Conservation (phyloP, 2,329 filamentous ascomycete species). For the Dothidotthia symphoricarpi region DNA sequence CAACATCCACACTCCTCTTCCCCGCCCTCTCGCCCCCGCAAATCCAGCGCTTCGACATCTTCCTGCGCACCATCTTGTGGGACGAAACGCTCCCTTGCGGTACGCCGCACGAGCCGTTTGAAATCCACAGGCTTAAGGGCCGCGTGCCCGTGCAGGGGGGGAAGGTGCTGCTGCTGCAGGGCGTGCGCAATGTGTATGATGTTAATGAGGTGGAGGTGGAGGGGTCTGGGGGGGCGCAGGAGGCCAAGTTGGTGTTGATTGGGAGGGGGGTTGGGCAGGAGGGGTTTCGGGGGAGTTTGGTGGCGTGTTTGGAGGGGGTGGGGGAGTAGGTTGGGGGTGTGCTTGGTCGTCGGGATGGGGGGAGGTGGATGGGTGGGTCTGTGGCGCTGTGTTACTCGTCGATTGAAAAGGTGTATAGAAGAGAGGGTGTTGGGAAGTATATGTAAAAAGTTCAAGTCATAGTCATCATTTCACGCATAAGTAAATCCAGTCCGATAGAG, state of each 20-base stretch:
- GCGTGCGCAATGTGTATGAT: slow-evolving; percentile 91
- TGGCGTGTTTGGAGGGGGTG: slow-evolving; percentile 1
- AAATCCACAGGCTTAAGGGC: slow-evolving; percentile 87
- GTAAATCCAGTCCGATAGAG: too few species aligned
- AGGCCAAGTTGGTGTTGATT: slow-evolving; percentile 36
- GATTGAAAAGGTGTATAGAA: too few species aligned
- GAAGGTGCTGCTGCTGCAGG: slow-evolving; percentile 75
- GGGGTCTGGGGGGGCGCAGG: background rate
- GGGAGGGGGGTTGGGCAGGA: slow-evolving; percentile 30
- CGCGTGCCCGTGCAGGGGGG: slow-evolving; percentile 66
- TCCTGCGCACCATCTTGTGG: slow-evolving; percentile 84
- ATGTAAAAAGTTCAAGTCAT: too few species aligned
- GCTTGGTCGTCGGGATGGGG: too few species aligned
- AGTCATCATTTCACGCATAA: too few species aligned
- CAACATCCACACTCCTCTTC: slow-evolving; percentile 72
- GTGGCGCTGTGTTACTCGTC: too few species aligned
- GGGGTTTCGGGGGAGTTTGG: slow-evolving; percentile 13
- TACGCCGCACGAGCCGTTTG: slow-evolving; percentile 51
- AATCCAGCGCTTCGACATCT: slow-evolving; percentile 68
- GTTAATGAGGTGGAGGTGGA: slow-evolving; percentile 61
- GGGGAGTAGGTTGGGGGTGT: too few species aligned
- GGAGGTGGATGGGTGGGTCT: too few species aligned
- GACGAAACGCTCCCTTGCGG: slow-evolving; percentile 60
- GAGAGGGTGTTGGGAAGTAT: too few species aligned
- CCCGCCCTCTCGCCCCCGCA: slow-evolving; percentile 59